These are phyloP conservation scores for Fennellomyces sp. DNA, from an alignment of 371 early-diverging fungal species.

Conservation along the genomic window DNA sequence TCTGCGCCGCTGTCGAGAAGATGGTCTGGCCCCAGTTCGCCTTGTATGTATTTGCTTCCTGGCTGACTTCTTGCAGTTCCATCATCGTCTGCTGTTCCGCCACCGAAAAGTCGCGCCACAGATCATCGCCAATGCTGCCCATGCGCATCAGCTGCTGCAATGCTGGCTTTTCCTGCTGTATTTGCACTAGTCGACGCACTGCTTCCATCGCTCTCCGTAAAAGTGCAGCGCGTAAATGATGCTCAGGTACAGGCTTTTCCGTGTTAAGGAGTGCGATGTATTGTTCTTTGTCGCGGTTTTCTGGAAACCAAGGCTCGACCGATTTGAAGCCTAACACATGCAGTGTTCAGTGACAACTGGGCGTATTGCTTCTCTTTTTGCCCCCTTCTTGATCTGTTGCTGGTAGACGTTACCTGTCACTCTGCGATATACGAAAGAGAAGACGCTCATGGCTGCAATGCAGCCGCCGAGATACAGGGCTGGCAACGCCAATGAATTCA, in stretches of 20 bases:
- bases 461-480: slow-evolving; percentile 62
- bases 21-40: slow-evolving; percentile 88
- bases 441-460: slow-evolving; percentile 65
- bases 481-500: slow-evolving; percentile 54
- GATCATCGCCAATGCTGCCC: slow-evolving; percentile 88
- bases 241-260: slow-evolving; percentile 60
- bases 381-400: background rate
- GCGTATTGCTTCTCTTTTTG: too few relatives aligned
- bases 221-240: slow-evolving; percentile 77
- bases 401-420: slow-evolving; percentile 29
- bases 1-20: slow-evolving; percentile 82
- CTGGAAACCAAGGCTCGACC: slow-evolving; percentile 76
- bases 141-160: slow-evolving; percentile 76
- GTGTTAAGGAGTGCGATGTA: slow-evolving; percentile 70
- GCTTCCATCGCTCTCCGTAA: slow-evolving; percentile 86
- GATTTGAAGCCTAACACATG: slow-evolving; percentile 18
- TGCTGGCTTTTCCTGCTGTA: slow-evolving; percentile 84
- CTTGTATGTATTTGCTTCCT: slow-evolving; percentile 82
- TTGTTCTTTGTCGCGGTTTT: slow-evolving; percentile 67
- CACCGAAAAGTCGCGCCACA: slow-evolving; percentile 76
- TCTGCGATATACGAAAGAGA: slow-evolving; percentile 57
- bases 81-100: slow-evolving; percentile 85
- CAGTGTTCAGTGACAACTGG: background rate
- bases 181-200: slow-evolving; percentile 72
- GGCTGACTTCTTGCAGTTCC: slow-evolving; percentile 83